These are phyloP conservation scores for Amanita molliuscula DNA, from an alignment of 768 basidiomycete species.

Conservation along the genomic window DNA sequence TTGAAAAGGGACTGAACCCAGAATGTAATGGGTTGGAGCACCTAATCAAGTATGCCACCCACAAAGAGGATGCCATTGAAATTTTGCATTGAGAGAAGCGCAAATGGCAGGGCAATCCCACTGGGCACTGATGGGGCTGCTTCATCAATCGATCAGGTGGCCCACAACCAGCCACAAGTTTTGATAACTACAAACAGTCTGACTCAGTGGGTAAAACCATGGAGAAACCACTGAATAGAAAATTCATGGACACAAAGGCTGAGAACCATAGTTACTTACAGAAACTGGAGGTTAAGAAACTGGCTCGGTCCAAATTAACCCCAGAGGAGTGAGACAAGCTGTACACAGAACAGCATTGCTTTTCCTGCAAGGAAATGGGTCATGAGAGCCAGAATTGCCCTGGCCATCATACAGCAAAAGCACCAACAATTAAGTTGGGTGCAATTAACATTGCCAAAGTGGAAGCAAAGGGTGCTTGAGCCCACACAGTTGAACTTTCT, in stretches of 20 bases:
- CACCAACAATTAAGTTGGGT: conserved; percentile 3
- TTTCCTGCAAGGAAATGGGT: conserved; percentile 12
- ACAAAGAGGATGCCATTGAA: conserved; percentile 15
- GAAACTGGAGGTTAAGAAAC: neutral
- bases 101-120: neutral
- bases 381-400: conserved; percentile 15
- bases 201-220: neutral
- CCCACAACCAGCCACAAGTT: neutral
- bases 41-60: conserved; percentile 17
- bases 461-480: neutral
- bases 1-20: conserved; percentile 18
- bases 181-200: neutral
- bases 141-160: neutral
- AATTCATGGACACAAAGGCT: too few relatives aligned
- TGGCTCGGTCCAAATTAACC: neutral
- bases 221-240: too few relatives aligned
- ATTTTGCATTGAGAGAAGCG: neutral
- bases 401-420: conserved; percentile 5
- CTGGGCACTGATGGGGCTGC: neutral
- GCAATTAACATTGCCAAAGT: neutral
- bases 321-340: conserved; percentile 10
- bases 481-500: neutral
- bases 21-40: conserved; percentile 14
- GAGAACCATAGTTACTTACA: neutral
- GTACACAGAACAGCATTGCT: conserved; percentile 14